Evolutionary conservation across 495 filamentous ascomycete genomes (phyloP).

Genomic region (Hamigera avellanea): DNA sequence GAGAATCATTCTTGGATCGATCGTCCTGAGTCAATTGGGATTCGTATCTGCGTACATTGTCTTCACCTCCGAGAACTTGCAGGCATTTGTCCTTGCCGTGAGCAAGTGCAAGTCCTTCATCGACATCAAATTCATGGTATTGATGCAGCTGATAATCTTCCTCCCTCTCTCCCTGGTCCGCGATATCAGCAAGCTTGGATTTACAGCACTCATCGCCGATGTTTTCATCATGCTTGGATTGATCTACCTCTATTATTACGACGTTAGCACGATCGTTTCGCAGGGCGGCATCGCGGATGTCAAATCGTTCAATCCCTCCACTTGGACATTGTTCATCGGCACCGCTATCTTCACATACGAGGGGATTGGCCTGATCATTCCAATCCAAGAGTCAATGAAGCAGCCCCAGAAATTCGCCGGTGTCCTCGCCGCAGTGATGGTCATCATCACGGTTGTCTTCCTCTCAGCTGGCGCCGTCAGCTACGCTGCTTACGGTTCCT

Average conservation of each 20-base stretch:
- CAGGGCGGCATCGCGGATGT: constrained; percentile 78
- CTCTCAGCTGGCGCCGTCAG: constrained; percentile 82
- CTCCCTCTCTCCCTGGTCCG: constrained; percentile 84
- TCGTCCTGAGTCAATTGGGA: constrained; percentile 88
- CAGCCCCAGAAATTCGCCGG: constrained; percentile 75
- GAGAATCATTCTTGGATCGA: constrained; percentile 72
- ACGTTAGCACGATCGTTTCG: constrained; percentile 67
- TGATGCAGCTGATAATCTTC: constrained; percentile 90
- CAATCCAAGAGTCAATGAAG: constrained; percentile 95
- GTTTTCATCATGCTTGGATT: constrained; percentile 87
- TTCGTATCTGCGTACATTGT: constrained; percentile 98
- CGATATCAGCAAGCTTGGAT: constrained; percentile 89
- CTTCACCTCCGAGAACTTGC: constrained; percentile 90
- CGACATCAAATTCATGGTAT: constrained; percentile 75
- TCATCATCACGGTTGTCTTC: constrained; percentile 87
- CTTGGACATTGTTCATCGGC: constrained; percentile 96
- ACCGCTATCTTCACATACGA: constrained; percentile 99
- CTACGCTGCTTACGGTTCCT: constrained; percentile 90
- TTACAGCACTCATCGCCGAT: constrained; percentile 84
- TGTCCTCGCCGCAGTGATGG: constrained; percentile 81
- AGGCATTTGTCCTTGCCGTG: constrained; percentile 81
- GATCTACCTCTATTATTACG: constrained; percentile 92
- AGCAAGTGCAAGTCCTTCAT: constrained; percentile 71
- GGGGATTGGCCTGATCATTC: constrained; percentile 95
- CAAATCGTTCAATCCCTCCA: constrained; percentile 68